Conservation (phyloP, 139 green algal species). For the Chlorella ohadii region DNA sequence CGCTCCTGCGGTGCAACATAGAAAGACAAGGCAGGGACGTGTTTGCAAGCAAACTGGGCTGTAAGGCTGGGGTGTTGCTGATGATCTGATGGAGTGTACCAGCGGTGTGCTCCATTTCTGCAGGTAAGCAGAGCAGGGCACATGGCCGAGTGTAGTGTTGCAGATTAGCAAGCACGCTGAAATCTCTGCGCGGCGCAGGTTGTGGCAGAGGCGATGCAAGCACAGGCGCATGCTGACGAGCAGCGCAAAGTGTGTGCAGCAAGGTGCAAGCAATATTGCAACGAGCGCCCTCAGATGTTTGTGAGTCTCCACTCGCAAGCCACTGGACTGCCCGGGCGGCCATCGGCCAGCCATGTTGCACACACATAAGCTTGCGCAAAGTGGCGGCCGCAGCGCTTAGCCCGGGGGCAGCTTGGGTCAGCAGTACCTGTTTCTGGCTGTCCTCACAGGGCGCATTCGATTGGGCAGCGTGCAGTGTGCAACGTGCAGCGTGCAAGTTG, state of each 20-base stretch:
- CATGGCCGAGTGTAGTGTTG: too few relatives aligned
- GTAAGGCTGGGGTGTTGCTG: too few relatives aligned
- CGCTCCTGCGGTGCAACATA: slow-evolving; percentile 17
- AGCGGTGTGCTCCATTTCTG: too few relatives aligned
- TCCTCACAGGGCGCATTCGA: slow-evolving; percentile 8
- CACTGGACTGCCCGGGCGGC: not conserved
- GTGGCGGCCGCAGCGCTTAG: not conserved
- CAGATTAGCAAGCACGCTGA: too few relatives aligned
- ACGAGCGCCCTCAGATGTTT: not conserved
- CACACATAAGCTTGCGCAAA: too few relatives aligned
- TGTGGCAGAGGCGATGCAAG: too few relatives aligned
- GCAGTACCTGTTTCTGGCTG: slow-evolving; percentile 39
- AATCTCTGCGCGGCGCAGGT: too few relatives aligned
- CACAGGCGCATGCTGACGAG: not conserved
- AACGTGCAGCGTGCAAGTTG: not conserved
- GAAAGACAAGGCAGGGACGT: too few relatives aligned
- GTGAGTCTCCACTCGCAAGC: slow-evolving; percentile 7
- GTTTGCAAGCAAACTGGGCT: too few relatives aligned
- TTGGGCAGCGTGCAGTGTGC: not conserved
- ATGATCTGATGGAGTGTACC: too few relatives aligned
- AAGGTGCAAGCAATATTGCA: not conserved
- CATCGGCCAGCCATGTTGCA: not conserved
- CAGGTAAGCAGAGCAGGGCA: too few relatives aligned
- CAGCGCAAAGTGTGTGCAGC: not conserved
- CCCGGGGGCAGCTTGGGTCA: slow-evolving; percentile 15